phyloP scores from a whole-genome alignment of 352 stramenopile species.

The Globisporangium spiculum region DNA sequence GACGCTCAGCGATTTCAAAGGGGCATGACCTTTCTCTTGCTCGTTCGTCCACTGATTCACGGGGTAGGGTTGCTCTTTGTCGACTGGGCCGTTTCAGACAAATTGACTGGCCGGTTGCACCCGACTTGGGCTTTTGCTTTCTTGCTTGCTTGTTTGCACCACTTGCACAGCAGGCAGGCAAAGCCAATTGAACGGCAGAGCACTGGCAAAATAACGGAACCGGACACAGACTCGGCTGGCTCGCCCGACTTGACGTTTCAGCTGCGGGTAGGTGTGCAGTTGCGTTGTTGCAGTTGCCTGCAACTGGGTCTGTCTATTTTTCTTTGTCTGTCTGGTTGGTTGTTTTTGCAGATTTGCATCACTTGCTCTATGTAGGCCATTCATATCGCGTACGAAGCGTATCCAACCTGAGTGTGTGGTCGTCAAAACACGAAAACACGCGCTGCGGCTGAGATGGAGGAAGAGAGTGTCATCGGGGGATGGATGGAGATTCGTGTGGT shows the following conservation, averaged over 20 bases:
- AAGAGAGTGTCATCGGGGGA: not conserved
- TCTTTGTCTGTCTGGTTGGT: not conserved
- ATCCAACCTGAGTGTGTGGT: not conserved
- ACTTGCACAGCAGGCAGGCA: too few relatives aligned
- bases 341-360: not conserved
- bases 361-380: not conserved
- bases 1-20: too few relatives aligned
- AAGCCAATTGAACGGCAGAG: not conserved
- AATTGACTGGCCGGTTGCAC: not conserved
- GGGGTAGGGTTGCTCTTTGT: slow-evolving; percentile 5
- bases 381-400: not conserved
- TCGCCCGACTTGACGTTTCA: not conserved
- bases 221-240: not conserved
- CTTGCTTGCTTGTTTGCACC: not conserved
- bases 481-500: not conserved
- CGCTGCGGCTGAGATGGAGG: not conserved
- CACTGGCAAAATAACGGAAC: not conserved
- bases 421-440: not conserved
- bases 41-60: slow-evolving; percentile 7
- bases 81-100: not conserved
- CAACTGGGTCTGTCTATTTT: not conserved
- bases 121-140: not conserved
- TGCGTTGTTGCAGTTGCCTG: slow-evolving; percentile 1
- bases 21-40: not conserved
- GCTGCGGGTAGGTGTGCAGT: slow-evolving; percentile 5